These are phyloP conservation scores for Ampelomyces quisqualis DNA, from an alignment of 2,329 filamentous ascomycete genomes.

Conservation along the genomic window DNA sequence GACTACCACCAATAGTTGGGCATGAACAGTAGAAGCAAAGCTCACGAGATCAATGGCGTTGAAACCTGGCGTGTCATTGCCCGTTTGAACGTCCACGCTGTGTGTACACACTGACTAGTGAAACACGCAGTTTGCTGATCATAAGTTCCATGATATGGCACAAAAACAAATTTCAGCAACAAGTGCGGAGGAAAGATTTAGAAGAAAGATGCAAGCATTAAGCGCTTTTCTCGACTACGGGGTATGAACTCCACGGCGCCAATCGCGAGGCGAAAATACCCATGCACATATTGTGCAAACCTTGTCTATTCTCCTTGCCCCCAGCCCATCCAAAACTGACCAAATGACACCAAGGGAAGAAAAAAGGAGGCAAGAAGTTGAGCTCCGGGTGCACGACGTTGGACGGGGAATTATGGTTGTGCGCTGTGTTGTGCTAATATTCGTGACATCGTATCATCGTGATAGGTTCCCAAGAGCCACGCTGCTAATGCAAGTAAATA, in stretches of 20 bases:
- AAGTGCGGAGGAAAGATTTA: background rate
- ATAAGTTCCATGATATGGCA: background rate
- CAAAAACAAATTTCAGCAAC: background rate
- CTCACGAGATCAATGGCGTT: too few relatives aligned
- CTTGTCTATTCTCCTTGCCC: slow-evolving; percentile 23
- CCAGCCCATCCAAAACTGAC: slow-evolving; percentile 11
- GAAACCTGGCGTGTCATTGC: too few relatives aligned
- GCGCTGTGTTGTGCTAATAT: slow-evolving; percentile 22
- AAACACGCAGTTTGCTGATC: too few relatives aligned
- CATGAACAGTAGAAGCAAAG: too few relatives aligned
- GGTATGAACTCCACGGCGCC: slow-evolving; percentile 7
- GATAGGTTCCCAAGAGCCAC: slow-evolving; percentile 26
- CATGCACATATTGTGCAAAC: slow-evolving; percentile 19
- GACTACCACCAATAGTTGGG: too few relatives aligned
- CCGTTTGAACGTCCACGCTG: too few relatives aligned
- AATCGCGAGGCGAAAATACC: slow-evolving; percentile 5
- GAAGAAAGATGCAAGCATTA: slow-evolving; percentile 27
- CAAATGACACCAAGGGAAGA: slow-evolving; percentile 8
- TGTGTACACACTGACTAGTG: too few relatives aligned
- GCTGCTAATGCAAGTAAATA: slow-evolving; percentile 39
- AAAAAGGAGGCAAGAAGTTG: slow-evolving; percentile 12
- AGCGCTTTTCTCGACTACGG: slow-evolving; percentile 21
- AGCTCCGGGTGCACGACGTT: slow-evolving; percentile 7
- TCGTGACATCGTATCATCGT: slow-evolving; percentile 44
- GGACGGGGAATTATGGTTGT: slow-evolving; percentile 22